Conservation (phyloP, 768 basidiomycete species). For the Tulasnella calospora region DNA sequence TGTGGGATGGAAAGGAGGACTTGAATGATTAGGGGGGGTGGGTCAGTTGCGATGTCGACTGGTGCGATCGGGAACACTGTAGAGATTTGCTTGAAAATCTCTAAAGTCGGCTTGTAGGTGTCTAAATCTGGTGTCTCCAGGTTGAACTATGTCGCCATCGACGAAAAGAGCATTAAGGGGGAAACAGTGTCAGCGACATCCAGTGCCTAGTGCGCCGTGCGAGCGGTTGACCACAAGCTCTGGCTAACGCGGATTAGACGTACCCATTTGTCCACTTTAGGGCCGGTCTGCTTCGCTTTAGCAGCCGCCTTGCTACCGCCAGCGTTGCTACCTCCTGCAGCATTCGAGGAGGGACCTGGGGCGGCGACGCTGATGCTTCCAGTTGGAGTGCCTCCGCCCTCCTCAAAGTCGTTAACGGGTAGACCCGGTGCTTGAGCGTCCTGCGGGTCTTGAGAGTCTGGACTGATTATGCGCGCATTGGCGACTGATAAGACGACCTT, state of each 20-base stretch:
- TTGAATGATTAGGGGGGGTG: constrained; percentile 1
- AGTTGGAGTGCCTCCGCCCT: constrained; percentile 17
- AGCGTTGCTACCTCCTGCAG: not conserved
- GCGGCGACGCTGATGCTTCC: constrained; percentile 20
- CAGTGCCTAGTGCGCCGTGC: constrained; percentile 13
- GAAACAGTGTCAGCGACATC: constrained; percentile 9
- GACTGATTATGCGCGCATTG: constrained; percentile 60
- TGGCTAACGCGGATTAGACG: constrained; percentile 33
- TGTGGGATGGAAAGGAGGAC: constrained; percentile 62
- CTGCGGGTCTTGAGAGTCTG: constrained; percentile 36
- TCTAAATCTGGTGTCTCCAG: no score
- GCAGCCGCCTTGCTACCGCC: constrained; percentile 3
- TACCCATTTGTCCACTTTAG: constrained; percentile 79
- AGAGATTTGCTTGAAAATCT: no score
- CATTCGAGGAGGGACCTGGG: constrained; percentile 9
- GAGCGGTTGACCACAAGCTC: constrained; percentile 16
- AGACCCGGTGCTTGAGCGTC: constrained; percentile 2
- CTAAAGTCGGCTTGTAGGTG: no score
- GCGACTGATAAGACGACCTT: constrained; percentile 74
- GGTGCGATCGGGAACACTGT: no score
- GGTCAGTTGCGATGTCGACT: not conserved
- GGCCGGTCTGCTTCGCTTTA: constrained; percentile 31
- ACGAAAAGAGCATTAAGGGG: no score
- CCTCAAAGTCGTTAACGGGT: not conserved
- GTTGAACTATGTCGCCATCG: no score